phyloP scores from a whole-genome alignment of 1,284 basidiomycete species.

The Papiliotrema flavescens region DNA sequence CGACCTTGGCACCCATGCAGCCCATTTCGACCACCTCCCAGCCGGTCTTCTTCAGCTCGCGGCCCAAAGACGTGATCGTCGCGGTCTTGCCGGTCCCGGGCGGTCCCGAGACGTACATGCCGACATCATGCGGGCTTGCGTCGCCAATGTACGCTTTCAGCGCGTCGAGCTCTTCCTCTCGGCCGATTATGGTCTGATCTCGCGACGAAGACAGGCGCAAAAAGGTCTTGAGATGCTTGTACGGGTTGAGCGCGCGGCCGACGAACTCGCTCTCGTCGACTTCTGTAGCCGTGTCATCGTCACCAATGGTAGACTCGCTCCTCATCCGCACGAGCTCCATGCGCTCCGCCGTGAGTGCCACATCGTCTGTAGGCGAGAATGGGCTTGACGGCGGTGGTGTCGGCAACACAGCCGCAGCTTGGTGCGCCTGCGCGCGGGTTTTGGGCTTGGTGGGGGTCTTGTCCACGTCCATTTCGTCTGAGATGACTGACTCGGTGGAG shows the following conservation, averaged over 20 bases:
- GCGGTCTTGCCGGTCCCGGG: conserved; percentile 52
- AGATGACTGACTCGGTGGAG: conserved; percentile 19
- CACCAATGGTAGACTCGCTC: conserved; percentile 7
- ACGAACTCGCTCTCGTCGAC: conserved; percentile 2
- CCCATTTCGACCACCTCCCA: conserved; percentile 44
- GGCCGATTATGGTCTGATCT: conserved; percentile 34
- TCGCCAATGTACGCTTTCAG: conserved; percentile 35
- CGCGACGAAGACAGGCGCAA: conserved; percentile 36
- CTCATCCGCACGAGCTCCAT: conserved; percentile 23
- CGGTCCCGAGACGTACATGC: conserved; percentile 48
- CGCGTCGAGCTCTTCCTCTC: conserved; percentile 40
- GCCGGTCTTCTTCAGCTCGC: conserved; percentile 24
- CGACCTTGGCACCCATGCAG: conserved; percentile 45
- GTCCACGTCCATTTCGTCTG: conserved; percentile 27
- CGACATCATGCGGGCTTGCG: conserved; percentile 25
- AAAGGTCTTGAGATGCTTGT: conserved; percentile 42
- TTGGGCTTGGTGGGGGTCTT: conserved; percentile 27
- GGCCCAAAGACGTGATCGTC: conserved; percentile 38
- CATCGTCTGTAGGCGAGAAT: conserved; percentile 10
- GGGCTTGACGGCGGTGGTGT: conserved; percentile 39
- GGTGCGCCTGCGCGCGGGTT: conserved; percentile 6
- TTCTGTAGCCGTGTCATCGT: background rate
- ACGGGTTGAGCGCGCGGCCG: conserved; percentile 27
- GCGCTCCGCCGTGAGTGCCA: conserved; percentile 17
- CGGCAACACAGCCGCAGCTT: conserved; percentile 10